Percentiles rank a stretch among this genome's conserved stretches.
Evolutionary conservation across 176 grass and related monocot species (phyloP).

Genomic region (Alopecurus myosuroides): DNA sequence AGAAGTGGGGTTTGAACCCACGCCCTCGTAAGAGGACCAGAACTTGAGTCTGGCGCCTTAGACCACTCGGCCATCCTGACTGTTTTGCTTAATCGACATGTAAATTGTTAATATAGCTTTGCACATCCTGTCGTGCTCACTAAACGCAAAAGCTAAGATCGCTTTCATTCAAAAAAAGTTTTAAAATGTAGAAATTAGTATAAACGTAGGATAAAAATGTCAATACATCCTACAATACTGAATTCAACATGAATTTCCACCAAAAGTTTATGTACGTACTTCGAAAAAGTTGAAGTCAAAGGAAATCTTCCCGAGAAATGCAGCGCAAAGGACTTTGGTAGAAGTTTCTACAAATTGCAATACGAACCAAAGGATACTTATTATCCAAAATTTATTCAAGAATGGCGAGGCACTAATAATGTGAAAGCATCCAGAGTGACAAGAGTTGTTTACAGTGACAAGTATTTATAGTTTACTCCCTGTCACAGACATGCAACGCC

Average conservation of each 20-base stretch:
- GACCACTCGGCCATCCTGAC: slow-evolving; percentile 99
- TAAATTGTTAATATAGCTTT: too few relatives aligned
- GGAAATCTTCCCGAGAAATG: neutral
- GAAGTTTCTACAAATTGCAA: neutral
- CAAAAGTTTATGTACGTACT: neutral
- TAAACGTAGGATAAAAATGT: neutral
- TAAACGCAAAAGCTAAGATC: too few relatives aligned
- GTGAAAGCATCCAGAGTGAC: neutral
- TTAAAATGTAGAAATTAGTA: neutral
- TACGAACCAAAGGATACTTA: neutral
- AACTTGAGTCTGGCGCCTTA: slow-evolving; percentile 99
- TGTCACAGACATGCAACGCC: neutral
- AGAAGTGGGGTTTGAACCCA: slow-evolving; percentile 81
- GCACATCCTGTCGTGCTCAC: too few relatives aligned
- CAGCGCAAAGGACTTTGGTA: neutral
- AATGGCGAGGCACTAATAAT: neutral
- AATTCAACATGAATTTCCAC: neutral
- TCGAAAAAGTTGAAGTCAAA: neutral
- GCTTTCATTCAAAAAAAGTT: too few relatives aligned
- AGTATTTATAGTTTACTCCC: neutral
- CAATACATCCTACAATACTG: neutral
- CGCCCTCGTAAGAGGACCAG: slow-evolving; percentile 64
- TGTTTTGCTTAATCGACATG: too few relatives aligned
- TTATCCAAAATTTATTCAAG: neutral
- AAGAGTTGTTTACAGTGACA: neutral